Percentiles rank a stretch among this genome's conserved stretches.
Conservation (phyloP, 2,329 filamentous ascomycete genomes). For the Aspergillus unguis region DNA sequence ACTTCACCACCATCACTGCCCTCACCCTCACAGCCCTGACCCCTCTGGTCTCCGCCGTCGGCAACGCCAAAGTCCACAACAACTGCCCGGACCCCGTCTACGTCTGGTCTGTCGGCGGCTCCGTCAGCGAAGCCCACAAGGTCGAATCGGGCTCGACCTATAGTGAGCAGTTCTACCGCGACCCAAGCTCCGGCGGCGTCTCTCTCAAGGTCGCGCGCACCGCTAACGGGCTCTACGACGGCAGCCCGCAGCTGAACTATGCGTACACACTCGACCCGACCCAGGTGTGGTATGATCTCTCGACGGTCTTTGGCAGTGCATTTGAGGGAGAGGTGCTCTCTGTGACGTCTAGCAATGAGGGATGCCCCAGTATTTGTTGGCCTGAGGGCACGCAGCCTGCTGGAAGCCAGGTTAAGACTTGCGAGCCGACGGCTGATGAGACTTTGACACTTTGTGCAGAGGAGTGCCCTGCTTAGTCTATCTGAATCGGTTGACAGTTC, state of each 20-base stretch:
- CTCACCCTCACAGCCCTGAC: conserved; percentile 32
- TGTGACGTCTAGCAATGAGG: conserved; percentile 23
- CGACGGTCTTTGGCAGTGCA: conserved; percentile 43
- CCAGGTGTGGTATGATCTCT: conserved; percentile 43
- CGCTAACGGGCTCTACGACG: conserved; percentile 35
- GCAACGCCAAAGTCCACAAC: conserved; percentile 40
- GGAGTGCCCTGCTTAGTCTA: conserved; percentile 15
- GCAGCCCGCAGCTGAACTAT: conserved; percentile 39
- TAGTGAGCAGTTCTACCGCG: conserved; percentile 34
- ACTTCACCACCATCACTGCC: conserved; percentile 28
- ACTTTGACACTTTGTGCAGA: conserved; percentile 31
- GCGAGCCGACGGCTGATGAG: conserved; percentile 24
- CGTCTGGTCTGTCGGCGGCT: conserved; percentile 39
- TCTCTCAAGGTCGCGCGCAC: conserved; percentile 41
- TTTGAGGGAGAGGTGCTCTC: conserved; percentile 31
- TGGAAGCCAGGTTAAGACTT: conserved; percentile 32
- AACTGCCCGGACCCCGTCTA: conserved; percentile 37
- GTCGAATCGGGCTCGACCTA: conserved; percentile 33
- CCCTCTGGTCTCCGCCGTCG: conserved; percentile 32
- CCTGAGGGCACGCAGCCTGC: conserved; percentile 26
- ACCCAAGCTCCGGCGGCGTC: conserved; percentile 40
- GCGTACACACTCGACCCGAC: conserved; percentile 40
- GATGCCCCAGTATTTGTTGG: conserved; percentile 33
- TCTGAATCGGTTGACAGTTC: not conserved
- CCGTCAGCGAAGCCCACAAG: conserved; percentile 28